Conservation (phyloP, 225 moss, liverwort and hornwort species). For the Pleurozium schreberi region DNA sequence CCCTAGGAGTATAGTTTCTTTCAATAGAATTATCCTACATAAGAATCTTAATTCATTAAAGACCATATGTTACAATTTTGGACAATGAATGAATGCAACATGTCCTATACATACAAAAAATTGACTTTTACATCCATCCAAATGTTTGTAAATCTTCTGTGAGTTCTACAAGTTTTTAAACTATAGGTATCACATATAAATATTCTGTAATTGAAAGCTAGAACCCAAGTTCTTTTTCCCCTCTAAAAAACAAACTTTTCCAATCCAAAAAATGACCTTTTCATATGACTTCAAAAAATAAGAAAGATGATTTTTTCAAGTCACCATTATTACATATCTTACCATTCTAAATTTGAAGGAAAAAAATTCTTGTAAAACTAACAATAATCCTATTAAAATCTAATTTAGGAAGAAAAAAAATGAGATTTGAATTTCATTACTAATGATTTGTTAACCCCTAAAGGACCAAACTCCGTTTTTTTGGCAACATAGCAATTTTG, state of each 20-base stretch:
- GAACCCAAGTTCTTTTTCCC: fast-evolving
- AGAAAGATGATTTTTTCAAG: background rate
- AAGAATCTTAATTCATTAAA: background rate
- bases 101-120: background rate
- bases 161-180: no score
- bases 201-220: background rate
- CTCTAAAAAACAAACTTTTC: background rate
- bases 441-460: no score
- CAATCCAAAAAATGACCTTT: background rate
- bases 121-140: background rate
- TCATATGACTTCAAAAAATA: background rate
- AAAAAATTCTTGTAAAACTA: no score
- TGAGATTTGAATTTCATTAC: no score
- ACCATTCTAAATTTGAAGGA: background rate
- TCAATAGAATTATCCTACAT: background rate
- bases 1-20: background rate
- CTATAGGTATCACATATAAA: background rate
- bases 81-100: background rate
- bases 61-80: background rate
- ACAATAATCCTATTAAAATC: background rate
- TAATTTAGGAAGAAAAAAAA: background rate
- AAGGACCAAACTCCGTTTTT: no score
- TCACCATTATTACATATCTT: background rate
- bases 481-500: no score
- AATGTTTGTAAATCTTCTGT: background rate